Evolutionary conservation across 2,329 filamentous ascomycete species (phyloP), one percentile per base, ranked within the genome.

Genomic region (Pseudogymnoascus sp.): DNA sequence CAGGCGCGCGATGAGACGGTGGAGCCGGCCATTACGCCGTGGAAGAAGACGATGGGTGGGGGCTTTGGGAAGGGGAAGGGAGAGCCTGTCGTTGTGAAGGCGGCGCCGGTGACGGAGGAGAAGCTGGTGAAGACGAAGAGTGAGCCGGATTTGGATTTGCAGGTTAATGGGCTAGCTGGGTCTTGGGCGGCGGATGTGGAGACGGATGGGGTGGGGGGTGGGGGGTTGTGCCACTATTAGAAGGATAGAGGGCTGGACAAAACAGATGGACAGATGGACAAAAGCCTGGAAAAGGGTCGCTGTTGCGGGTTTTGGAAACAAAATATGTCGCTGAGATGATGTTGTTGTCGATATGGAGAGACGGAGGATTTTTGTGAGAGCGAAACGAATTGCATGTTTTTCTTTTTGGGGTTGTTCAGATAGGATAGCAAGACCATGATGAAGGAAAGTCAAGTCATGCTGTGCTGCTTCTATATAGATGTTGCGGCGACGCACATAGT

Each of bases 1-100:
- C 95, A 99, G 77, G 95, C 95, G 4, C 83, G 95, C 29, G 93
- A 99, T 71, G 95, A 99, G 80, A 99, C 95, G 0, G 90, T 91
- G 14, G 93, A 97, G 75, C 91, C 92, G 1, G 91, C 93, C 1
- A 87, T 97, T 39, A 82, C 85, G 69, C 77, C 80, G 61, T 88
- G 85, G 86, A 81, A 83, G 0, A 79, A 68, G 64, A 11, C 69
- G 7, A 66, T 72, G 14, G 21, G 16, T 3, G 74, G 67, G 75
- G 78, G 16, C 84, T 85, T 69, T 84, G 86, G 81, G 82, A 77
- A 69, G 77, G 81, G 39, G 77, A 81, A 71, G 75, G 78, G 21
- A 76, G 77, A 68, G 31, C 11, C 31, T 1, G 37, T 4, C 69
- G 71, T 5, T 70, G 71, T 67, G 57, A 62, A 29, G 65, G 45